phyloP scores from a whole-genome alignment of 257 asterid species.

The Solanum etuberosum region DNA sequence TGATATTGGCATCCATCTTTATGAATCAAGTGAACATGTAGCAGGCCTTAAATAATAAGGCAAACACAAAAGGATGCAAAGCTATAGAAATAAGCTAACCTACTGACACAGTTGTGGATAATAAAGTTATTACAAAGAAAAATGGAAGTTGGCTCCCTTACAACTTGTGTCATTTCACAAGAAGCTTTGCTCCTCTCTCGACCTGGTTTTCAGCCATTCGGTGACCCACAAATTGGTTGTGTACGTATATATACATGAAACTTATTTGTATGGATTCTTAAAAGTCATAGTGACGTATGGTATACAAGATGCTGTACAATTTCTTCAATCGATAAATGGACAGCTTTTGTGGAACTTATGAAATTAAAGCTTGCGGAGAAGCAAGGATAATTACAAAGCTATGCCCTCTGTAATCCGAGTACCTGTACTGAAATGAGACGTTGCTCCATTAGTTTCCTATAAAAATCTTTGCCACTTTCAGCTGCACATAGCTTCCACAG shows the following conservation, averaged over 20 bases:
- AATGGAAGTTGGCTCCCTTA: background rate
- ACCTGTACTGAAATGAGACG: background rate
- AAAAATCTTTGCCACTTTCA: background rate
- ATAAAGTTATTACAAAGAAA: background rate
- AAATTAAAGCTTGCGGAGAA: background rate
- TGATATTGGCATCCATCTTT: background rate
- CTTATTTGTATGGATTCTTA: background rate
- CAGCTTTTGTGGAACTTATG: background rate
- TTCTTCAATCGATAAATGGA: background rate
- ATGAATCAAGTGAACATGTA: background rate
- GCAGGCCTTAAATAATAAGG: background rate
- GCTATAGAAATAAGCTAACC: background rate
- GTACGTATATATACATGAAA: background rate
- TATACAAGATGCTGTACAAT: background rate
- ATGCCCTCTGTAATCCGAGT: background rate
- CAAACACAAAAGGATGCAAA: background rate
- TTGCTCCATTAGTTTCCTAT: background rate
- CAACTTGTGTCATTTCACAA: background rate
- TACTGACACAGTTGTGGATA: background rate
- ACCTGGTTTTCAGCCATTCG: background rate
- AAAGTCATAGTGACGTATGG: background rate
- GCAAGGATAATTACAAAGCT: background rate
- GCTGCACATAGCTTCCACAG: slow-evolving; percentile 5
- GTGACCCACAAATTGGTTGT: background rate
- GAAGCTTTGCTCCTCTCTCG: background rate